These are phyloP conservation scores for Trametes villosa DNA, from an alignment of 768 basidiomycete genomes.

Conservation along the genomic window DNA sequence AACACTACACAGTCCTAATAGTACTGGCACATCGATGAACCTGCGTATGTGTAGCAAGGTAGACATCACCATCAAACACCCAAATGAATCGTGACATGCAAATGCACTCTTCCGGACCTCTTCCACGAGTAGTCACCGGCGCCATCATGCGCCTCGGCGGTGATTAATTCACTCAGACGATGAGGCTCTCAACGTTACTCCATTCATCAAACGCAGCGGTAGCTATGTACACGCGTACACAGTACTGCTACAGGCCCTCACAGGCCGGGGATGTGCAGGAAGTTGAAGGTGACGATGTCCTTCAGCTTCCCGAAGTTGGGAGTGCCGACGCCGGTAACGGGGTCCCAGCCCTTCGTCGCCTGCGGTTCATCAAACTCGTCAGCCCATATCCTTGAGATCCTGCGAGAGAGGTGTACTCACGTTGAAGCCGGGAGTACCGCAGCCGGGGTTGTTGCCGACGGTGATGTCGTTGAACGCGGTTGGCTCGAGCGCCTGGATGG, in stretches of 20 bases:
- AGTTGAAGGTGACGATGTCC: slow-evolving; percentile 26
- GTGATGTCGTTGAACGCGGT: slow-evolving; percentile 43
- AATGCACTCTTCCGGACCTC: too few relatives aligned
- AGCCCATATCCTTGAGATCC: slow-evolving; percentile 6
- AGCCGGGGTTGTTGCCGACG: slow-evolving; percentile 41
- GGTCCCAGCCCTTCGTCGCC: slow-evolving; percentile 43
- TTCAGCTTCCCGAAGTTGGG: slow-evolving; percentile 38
- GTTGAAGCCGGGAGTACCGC: slow-evolving; percentile 43
- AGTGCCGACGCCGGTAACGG: slow-evolving; percentile 41
- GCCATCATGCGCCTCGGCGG: too few relatives aligned
- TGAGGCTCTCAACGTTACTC: background rate
- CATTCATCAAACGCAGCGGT: background rate
- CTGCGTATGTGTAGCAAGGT: too few relatives aligned
- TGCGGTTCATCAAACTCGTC: slow-evolving; percentile 13
- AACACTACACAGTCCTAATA: too few relatives aligned
- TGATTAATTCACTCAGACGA: background rate
- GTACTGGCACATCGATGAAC: too few relatives aligned
- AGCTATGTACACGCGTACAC: background rate
- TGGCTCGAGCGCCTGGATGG: slow-evolving; percentile 17
- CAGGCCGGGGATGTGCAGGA: slow-evolving; percentile 7
- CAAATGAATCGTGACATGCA: too few relatives aligned
- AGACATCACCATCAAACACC: too few relatives aligned
- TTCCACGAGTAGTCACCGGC: too few relatives aligned
- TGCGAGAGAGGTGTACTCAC: slow-evolving; percentile 18
- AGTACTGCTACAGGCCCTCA: background rate